Conservation (phyloP, 768 basidiomycete genomes). For the Auriscalpium vulgare region DNA sequence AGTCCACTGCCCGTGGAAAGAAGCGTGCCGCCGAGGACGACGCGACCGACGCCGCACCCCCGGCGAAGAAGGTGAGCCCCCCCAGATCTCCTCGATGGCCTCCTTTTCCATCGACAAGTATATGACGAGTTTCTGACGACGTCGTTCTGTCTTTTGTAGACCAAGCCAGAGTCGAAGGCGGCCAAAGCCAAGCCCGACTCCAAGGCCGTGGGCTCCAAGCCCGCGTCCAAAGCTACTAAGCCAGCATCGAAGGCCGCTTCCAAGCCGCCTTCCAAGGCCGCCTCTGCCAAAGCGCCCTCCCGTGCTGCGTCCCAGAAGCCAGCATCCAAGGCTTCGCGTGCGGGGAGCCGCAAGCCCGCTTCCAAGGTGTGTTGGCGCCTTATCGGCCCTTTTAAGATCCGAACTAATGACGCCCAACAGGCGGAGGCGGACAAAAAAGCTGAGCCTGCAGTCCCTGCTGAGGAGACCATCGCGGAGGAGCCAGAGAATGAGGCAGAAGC, state of each 20-base stretch:
- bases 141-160: neutral
- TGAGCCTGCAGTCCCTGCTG: conserved; percentile 3
- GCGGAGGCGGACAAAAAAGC: conserved; percentile 11
- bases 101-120: neutral
- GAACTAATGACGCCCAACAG: neutral
- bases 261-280: conserved; percentile 30
- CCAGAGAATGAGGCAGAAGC: conserved; percentile 9
- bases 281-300: conserved; percentile 18
- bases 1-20: conserved; percentile 38
- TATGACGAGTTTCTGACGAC: too few relatives aligned
- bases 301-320: conserved; percentile 20
- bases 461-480: conserved; percentile 13
- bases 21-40: conserved; percentile 44
- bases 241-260: conserved; percentile 28
- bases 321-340: conserved; percentile 24
- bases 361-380: conserved; percentile 21
- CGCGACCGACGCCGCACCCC: conserved; percentile 35
- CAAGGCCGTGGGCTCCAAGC: conserved; percentile 23
- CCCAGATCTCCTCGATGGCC: neutral
- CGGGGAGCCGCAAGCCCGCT: conserved; percentile 24
- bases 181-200: conserved; percentile 37
- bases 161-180: conserved; percentile 11
- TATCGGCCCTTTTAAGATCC: conserved; percentile 2
- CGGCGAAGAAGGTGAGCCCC: conserved; percentile 55
- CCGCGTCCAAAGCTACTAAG: conserved; percentile 17